These are phyloP conservation scores for Paspalum vaginatum DNA, from an alignment of 176 grass and related monocot species.

Conservation along the genomic window DNA sequence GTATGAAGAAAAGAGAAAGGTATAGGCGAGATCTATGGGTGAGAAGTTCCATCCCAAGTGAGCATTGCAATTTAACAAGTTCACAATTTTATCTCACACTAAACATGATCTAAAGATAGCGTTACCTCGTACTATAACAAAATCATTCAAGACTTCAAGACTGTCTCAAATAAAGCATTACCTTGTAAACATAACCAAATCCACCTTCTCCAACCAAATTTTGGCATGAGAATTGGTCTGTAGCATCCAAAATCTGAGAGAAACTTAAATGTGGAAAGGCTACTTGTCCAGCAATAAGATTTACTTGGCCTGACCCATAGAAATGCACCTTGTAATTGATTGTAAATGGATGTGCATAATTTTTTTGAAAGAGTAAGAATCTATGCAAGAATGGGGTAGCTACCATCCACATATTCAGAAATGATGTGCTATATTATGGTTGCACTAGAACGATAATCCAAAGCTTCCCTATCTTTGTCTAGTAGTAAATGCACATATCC, in stretches of 20 bases:
- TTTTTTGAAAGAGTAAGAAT: too few relatives aligned
- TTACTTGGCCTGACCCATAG: not conserved
- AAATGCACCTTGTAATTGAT: not conserved
- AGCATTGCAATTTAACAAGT: too few relatives aligned
- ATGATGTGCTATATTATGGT: not conserved
- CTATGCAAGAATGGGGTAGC: too few relatives aligned
- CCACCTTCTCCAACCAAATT: conserved; percentile 31
- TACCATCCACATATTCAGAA: too few relatives aligned
- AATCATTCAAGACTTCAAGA: too few relatives aligned
- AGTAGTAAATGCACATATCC: not conserved
- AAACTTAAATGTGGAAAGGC: conserved; percentile 5
- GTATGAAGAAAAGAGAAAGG: too few relatives aligned
- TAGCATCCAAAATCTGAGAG: conserved; percentile 25
- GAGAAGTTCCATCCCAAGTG: too few relatives aligned
- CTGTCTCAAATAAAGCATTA: not conserved
- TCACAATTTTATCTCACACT: too few relatives aligned
- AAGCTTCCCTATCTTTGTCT: not conserved
- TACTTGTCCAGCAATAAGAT: not conserved
- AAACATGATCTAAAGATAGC: too few relatives aligned
- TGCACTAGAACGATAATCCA: not conserved
- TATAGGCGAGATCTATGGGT: too few relatives aligned
- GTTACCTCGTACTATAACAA: not conserved
- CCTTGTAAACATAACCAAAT: conserved; percentile 44
- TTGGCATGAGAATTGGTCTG: conserved; percentile 7
- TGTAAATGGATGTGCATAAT: too few relatives aligned